Base-by-base conservation (phyloP, 768 basidiomycete genomes). In the Lepiota brunneoincarnata region DNA sequence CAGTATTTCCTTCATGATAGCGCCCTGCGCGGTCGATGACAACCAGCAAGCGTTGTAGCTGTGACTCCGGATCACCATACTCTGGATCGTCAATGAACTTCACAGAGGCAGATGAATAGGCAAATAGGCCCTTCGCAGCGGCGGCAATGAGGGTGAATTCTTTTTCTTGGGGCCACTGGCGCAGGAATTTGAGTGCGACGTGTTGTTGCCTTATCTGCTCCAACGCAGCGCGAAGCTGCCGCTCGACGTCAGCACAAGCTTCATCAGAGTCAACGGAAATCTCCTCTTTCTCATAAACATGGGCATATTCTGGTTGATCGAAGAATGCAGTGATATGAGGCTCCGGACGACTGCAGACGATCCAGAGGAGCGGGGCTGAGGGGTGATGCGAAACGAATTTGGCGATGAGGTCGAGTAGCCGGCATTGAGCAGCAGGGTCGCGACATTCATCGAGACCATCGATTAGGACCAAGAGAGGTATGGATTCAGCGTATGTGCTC, bases 331-430 rank as follows among this genome's bases (percentile, higher is more conserved):
- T 50, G 36, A 50, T 40, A 15, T 50, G 49, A 20, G 49, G 37
- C 20, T 50, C 49, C 6, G 49, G 49, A 11, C 49, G 49, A 31
- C 49, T 50, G 24, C 37, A 37, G 34, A 50, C 28, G n/a, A 40
- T 12, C 49, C 49, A 50, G n/a, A 40, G 20, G 5, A 50, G 24
- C 5, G 38, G 49, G 23, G 15, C 49, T 12, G 6, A 5, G 14
- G 49, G 38, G 7, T 39, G 18, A 1, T 1, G 7, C 15, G 20
- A 3, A 20, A 26, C 23, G 21, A 50, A 50, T 6, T 20, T 6
- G 37, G 49, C 24, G 9, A 50, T 39, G 37, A 39, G 49, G 2
- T 10, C n/a, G n/a, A 50, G 23, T 2, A 50, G 3, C 15, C 28
- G 3, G 38, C 36, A 26, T n/a, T 50, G 49, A 2, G n/a, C 31